These are phyloP conservation scores for Blastomyces parvus DNA, from an alignment of 2,329 filamentous ascomycete genomes.

Conservation along the genomic window DNA sequence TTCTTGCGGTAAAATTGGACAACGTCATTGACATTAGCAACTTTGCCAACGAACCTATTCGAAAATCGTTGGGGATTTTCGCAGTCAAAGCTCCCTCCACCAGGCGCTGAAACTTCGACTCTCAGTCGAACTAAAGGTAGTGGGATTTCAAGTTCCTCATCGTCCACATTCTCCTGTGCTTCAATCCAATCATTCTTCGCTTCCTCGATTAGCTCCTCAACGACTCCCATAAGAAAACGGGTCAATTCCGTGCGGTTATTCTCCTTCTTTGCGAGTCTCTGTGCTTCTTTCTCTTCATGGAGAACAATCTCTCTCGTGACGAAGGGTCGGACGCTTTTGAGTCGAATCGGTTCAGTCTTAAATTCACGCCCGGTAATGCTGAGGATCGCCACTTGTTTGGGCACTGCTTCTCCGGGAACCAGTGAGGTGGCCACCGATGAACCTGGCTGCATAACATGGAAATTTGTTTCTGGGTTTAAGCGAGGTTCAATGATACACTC, in stretches of 20 bases:
- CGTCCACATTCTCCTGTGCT: conserved; percentile 55
- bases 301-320: conserved; percentile 75
- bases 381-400: conserved; percentile 83
- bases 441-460: conserved; percentile 94
- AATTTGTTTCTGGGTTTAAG: conserved; percentile 76
- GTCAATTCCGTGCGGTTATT: conserved; percentile 79
- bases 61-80: conserved; percentile 97
- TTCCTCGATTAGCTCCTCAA: conserved; percentile 79
- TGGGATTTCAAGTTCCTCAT: conserved; percentile 54
- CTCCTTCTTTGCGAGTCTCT: conserved; percentile 65
- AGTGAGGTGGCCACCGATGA: conserved; percentile 93
- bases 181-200: conserved; percentile 72
- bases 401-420: conserved; percentile 75
- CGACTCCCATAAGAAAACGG: conserved; percentile 61
- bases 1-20: conserved; percentile 91
- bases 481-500: conserved; percentile 84
- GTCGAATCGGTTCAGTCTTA: conserved; percentile 64
- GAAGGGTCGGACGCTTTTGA: conserved; percentile 87
- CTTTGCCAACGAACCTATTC: conserved; percentile 77
- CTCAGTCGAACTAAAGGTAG: conserved; percentile 79
- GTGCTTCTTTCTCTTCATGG: conserved; percentile 64
- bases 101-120: conserved; percentile 78
- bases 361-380: conserved; percentile 77
- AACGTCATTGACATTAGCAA: conserved; percentile 90
- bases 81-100: conserved; percentile 76